Evolutionary conservation across 2,329 filamentous ascomycete species (phyloP).

Genomic region (Scedosporium dehoogii): DNA sequence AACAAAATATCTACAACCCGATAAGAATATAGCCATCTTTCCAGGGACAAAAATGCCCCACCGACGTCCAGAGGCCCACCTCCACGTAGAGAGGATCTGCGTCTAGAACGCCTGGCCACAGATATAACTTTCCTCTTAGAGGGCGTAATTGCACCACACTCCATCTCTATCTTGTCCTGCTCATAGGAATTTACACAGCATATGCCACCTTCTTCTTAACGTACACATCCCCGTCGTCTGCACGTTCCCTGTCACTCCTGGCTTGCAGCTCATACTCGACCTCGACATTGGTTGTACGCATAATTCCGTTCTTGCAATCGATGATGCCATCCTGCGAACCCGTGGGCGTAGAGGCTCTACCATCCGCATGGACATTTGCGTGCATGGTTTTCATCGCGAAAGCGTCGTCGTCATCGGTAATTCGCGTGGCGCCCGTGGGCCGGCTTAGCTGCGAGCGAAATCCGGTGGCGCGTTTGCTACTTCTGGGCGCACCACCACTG

Average conservation of each 20-base stretch:
- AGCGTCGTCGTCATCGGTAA: constrained; percentile 8
- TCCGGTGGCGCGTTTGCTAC: constrained; percentile 1
- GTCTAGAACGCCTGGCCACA: not conserved
- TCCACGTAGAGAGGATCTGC: not conserved
- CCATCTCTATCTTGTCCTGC: not conserved
- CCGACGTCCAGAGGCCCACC: not conserved
- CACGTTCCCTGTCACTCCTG: constrained; percentile 5
- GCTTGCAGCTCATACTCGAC: constrained; percentile 9
- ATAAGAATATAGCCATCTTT: no score
- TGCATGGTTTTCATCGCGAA: constrained; percentile 13
- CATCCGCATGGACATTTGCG: constrained; percentile 8
- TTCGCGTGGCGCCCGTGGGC: constrained; percentile 7
- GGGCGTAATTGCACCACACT: not conserved
- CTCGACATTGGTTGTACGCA: constrained; percentile 11
- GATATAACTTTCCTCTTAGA: not conserved
- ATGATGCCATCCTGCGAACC: constrained; percentile 12
- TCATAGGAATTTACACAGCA: constrained; percentile 5
- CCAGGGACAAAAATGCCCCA: not conserved
- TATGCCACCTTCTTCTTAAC: constrained; percentile 8
- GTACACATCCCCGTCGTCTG: constrained; percentile 1
- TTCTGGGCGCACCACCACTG: not conserved
- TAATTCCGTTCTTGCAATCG: constrained; percentile 9
- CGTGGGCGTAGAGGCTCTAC: constrained; percentile 10
- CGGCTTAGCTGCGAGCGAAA: constrained; percentile 9
- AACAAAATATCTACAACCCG: no score